Evolutionary conservation across 2,329 filamentous ascomycete species (phyloP).

Genomic region (Colletotrichum ledebouriae): DNA sequence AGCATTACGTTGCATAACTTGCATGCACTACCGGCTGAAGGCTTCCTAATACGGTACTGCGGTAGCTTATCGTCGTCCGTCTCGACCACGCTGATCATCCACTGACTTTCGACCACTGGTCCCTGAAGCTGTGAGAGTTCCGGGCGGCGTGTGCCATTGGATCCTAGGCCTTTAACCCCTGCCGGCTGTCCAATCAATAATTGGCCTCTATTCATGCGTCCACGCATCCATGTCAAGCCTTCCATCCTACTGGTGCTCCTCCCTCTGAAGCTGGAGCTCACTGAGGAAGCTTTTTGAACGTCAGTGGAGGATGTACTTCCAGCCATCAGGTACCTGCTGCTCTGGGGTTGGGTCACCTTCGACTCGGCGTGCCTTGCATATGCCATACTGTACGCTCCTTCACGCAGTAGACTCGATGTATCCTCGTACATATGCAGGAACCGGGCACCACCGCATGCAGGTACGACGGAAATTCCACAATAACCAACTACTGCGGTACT

Average conservation of each 20-base stretch:
- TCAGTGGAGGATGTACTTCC: constrained; percentile 21
- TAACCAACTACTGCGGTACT: background rate
- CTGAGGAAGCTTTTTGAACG: too few species aligned
- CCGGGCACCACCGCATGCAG: constrained; percentile 40
- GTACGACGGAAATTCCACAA: constrained; percentile 33
- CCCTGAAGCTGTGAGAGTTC: constrained; percentile 33
- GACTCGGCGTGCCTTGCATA: constrained; percentile 36
- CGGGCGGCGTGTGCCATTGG: constrained; percentile 24
- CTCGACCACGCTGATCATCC: constrained; percentile 35
- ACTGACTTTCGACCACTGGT: constrained; percentile 24
- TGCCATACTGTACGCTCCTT: constrained; percentile 21
- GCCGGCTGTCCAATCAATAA: constrained; percentile 36
- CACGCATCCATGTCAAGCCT: constrained; percentile 29
- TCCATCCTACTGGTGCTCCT: constrained; percentile 18
- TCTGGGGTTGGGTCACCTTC: constrained; percentile 8
- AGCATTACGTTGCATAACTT: constrained; percentile 42
- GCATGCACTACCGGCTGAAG: constrained; percentile 32
- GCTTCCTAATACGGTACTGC: constrained; percentile 39
- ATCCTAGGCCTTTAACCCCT: constrained; percentile 33
- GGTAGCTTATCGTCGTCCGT: constrained; percentile 41
- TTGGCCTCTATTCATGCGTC: constrained; percentile 41
- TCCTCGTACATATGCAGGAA: constrained; percentile 40
- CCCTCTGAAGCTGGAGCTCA: background rate
- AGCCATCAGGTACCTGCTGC: constrained; percentile 21
- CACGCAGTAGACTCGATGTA: constrained; percentile 19